phyloP scores from a whole-genome alignment of 2,329 filamentous ascomycete species.

The Xylariaceae sp. region DNA sequence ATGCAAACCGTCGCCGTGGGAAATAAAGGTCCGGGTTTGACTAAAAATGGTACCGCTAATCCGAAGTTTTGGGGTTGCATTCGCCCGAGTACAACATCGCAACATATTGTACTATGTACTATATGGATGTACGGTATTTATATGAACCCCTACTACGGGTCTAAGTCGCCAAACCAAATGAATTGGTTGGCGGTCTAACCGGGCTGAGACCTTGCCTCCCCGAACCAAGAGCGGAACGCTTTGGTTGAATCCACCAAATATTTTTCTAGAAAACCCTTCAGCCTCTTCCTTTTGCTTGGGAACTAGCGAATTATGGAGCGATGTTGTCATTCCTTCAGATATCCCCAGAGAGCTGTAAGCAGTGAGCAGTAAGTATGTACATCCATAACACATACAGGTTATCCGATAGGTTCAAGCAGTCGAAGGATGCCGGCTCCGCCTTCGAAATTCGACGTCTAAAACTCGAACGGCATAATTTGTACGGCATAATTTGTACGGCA shows the following conservation, averaged over 20 bases:
- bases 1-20: not conserved
- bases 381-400: not conserved
- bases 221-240: not conserved
- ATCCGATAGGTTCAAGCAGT: not conserved
- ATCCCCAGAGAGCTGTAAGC: not conserved
- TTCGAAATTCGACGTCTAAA: not conserved
- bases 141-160: not conserved
- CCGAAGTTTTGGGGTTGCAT: not conserved
- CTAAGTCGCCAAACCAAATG: not conserved
- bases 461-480: too few species aligned
- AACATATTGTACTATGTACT: not conserved
- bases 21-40: not conserved
- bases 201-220: not conserved
- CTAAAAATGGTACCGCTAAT: not conserved
- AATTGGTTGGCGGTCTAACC: not conserved
- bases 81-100: not conserved
- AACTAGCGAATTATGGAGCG: not conserved
- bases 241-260: not conserved
- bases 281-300: not conserved
- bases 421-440: not conserved
- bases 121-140: not conserved
- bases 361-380: not conserved
- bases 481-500: too few species aligned
- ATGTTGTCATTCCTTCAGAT: not conserved
- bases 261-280: not conserved